Percentiles rank a stretch among this genome's conserved stretches.
Conservation (phyloP, 2,329 filamentous ascomycete genomes). For the Didymosphaeria variabile region DNA sequence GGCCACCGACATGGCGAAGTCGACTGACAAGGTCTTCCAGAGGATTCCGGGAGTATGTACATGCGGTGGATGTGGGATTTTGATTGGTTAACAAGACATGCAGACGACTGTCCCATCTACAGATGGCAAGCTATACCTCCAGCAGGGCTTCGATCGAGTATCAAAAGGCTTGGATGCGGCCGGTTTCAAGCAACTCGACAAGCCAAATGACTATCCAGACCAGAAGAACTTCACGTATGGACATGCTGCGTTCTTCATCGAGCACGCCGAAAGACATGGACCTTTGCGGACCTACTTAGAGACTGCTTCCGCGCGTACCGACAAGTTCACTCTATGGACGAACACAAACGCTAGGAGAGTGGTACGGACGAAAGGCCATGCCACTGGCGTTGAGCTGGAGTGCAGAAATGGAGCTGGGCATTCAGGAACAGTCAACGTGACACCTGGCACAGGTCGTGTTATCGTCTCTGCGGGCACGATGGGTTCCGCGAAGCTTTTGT, state of each 20-base stretch:
- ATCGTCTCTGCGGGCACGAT: slow-evolving; percentile 73
- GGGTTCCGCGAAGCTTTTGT: slow-evolving; percentile 70
- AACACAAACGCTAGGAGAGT: slow-evolving; percentile 70
- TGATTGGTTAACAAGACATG: not conserved
- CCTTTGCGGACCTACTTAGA: slow-evolving; percentile 75
- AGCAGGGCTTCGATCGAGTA: slow-evolving; percentile 70
- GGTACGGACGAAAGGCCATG: slow-evolving; percentile 66
- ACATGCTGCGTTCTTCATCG: slow-evolving; percentile 71
- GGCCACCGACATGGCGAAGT: slow-evolving; percentile 64
- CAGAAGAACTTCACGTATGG: slow-evolving; percentile 69
- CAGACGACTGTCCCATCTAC: slow-evolving; percentile 70
- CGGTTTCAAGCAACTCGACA: slow-evolving; percentile 67
- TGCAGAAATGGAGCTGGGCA: slow-evolving; percentile 57
- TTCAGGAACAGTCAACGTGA: slow-evolving; percentile 66
- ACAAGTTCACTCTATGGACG: slow-evolving; percentile 71
- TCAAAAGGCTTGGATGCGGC: slow-evolving; percentile 64
- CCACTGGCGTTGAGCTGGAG: slow-evolving; percentile 71
- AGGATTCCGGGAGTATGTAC: slow-evolving; percentile 62
- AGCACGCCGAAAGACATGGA: slow-evolving; percentile 70
- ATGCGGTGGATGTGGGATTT: not conserved
- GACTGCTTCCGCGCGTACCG: slow-evolving; percentile 60
- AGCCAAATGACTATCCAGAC: slow-evolving; percentile 66
- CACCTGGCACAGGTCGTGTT: slow-evolving; percentile 67
- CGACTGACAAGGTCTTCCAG: slow-evolving; percentile 68
- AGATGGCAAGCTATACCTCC: slow-evolving; percentile 70